Evolutionary conservation across 2,329 filamentous ascomycete genomes (phyloP), one percentile per base, ranked within the genome.

Genomic region (Diaporthe destruens): DNA sequence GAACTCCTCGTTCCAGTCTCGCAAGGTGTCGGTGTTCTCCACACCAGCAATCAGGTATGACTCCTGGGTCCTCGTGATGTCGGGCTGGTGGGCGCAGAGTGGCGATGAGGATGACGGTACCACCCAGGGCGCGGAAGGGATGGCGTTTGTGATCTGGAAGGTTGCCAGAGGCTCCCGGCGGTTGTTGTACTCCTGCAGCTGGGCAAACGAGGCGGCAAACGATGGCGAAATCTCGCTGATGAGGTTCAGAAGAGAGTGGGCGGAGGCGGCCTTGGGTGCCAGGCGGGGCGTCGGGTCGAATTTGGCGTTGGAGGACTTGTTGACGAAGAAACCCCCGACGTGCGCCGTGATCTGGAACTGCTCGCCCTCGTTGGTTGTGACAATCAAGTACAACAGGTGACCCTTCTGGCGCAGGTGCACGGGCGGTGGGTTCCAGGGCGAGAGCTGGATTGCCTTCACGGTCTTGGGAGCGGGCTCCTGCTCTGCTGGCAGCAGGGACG

Each of bases 1-100:
- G 80, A 99, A 97, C 80, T 99, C 96, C 82, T 99, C 96, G 78
- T 99, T 99, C 96, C 97, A 99, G 82, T 99, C 96, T 72, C 96
- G 91, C 75, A 99, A 86, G 6, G 95, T 98, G 80, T 99, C 96
- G 0, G 94, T 94, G 80, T 96, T 98, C 79, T 99, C 96, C 34
- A 95, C 92, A 39, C 97, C 97, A 25, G 94, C 90, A 74, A 98
- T 91, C 74, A 99, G 86, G 80, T 94, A 98, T 63, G 93, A 94
- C 85, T 99, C 96, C 83, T 99, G 96, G 29, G 95, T 94, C 71
- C 97, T 91, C 29, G 95, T 94, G 75, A 95, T 89, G 81, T 99
- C 96, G 32, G 95, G 82, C 78, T 92, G 89, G 81, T 99, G 96
- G 72, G 89, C 85, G 78, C 88, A 91, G 75, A 91, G 83, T 8